Conservation (phyloP, 305 asterid species). For the Salvia sclarea region DNA sequence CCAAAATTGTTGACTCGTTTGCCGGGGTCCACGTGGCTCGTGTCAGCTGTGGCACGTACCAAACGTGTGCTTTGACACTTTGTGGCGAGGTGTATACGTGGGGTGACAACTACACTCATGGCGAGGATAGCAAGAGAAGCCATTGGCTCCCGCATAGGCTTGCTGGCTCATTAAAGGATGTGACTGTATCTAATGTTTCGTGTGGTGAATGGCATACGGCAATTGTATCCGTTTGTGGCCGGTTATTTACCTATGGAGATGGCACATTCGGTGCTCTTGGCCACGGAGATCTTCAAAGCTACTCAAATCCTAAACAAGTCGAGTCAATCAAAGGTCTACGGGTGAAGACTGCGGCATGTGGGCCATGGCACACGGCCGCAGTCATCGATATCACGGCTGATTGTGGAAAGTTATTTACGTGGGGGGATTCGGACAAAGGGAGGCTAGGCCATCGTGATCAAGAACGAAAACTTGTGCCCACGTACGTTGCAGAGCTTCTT, state of each 20-base stretch:
- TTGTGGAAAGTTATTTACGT: conserved; percentile 22
- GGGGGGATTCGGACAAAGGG: conserved; percentile 36
- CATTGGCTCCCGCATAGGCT: conserved; percentile 15
- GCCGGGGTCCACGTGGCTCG: not conserved
- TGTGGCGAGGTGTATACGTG: conserved; percentile 29
- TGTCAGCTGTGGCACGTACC: conserved; percentile 20
- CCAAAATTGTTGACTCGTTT: conserved; percentile 20
- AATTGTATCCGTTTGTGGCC: conserved; percentile 14
- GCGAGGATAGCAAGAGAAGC: not conserved
- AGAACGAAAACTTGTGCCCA: conserved; percentile 27
- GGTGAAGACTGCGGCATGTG: conserved; percentile 21
- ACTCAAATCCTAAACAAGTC: conserved; percentile 20
- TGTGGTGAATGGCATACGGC: conserved; percentile 33
- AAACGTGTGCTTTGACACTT: conserved; percentile 16
- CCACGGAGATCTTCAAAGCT: conserved; percentile 18
- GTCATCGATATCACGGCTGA: not conserved
- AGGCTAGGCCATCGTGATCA: conserved; percentile 29
- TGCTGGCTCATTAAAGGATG: not conserved
- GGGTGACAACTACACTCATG: not conserved
- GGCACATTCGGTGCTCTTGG: conserved; percentile 32
- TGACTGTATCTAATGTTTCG: not conserved
- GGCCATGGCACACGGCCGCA: conserved; percentile 35
- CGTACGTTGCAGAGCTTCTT: conserved; percentile 1
- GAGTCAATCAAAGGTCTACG: conserved; percentile 19
- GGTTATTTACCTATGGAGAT: conserved; percentile 21